A percentile compares a stretch with the other conserved stretches of the same genome.
Evolutionary conservation across 176 grass and related monocot genomes (phyloP).

Genomic region (Triticum urartu): DNA sequence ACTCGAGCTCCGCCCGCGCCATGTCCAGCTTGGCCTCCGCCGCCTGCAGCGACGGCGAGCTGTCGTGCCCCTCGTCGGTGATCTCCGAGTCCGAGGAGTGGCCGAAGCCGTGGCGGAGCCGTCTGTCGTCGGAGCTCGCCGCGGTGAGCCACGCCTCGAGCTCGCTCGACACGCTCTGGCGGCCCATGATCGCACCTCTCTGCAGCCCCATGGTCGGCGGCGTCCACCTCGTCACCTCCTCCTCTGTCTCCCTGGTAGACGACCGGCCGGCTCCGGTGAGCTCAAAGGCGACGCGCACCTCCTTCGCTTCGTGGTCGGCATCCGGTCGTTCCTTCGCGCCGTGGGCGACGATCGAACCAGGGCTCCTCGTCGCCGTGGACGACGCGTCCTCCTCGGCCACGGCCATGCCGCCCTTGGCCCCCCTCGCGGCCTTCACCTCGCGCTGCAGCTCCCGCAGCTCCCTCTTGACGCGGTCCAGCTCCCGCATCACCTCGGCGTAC

Average conservation of each 20-base stretch:
- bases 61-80: neutral
- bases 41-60: constrained; percentile 26
- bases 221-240: constrained; percentile 10
- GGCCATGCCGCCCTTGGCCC: constrained; percentile 25
- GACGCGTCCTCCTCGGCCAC: constrained; percentile 2
- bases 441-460: constrained; percentile 66
- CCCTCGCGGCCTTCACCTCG: constrained; percentile 42
- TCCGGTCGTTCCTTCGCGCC: neutral
- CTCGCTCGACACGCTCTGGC: constrained; percentile 22
- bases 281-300: neutral
- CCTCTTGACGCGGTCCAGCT: constrained; percentile 55
- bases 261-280: neutral
- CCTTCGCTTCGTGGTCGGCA: neutral
- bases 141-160: constrained; percentile 36
- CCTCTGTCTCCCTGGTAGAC: neutral
- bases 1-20: constrained; percentile 51
- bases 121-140: constrained; percentile 45
- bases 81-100: constrained; percentile 1
- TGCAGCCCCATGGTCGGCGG: constrained; percentile 1
- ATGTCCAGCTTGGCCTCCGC: constrained; percentile 40
- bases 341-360: neutral
- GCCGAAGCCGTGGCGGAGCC: constrained; percentile 20
- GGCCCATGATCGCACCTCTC: constrained; percentile 18
- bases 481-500: constrained; percentile 48
- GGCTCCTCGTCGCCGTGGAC: neutral